phyloP scores from a whole-genome alignment of 805 yeast species.

The Priceomyces melissophilus region DNA sequence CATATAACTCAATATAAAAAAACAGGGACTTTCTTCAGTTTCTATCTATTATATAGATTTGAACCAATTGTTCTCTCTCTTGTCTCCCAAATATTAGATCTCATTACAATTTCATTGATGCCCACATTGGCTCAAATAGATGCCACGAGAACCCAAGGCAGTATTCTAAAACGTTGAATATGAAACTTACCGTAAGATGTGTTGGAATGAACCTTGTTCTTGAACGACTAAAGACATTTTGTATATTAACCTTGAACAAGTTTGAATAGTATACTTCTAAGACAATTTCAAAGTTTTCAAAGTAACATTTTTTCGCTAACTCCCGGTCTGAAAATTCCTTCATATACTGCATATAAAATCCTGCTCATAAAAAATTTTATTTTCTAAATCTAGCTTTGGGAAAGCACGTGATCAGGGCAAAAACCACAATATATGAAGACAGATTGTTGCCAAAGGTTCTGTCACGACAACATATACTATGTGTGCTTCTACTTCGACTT shows the following conservation, averaged over 20 bases:
- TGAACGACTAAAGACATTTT: slow-evolving; percentile 96
- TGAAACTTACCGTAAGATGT: slow-evolving; percentile 94
- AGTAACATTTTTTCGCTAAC: slow-evolving; percentile 1
- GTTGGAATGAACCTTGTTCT: slow-evolving; percentile 99
- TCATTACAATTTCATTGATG: slow-evolving; percentile 1
- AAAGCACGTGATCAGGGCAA: slow-evolving; percentile 1
- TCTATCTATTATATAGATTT: background rate
- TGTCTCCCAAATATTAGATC: background rate
- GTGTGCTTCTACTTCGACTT: too few species aligned
- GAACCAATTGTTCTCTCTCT: background rate
- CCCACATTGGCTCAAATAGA: background rate
- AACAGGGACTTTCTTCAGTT: too few species aligned
- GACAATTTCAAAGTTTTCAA: slow-evolving; percentile 3
- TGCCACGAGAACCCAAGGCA: too few species aligned
- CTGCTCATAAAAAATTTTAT: background rate
- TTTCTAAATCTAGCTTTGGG: too few species aligned
- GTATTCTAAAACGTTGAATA: background rate
- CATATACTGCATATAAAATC: background rate
- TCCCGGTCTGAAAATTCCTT: slow-evolving; percentile 1
- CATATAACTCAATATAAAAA: too few species aligned
- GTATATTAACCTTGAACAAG: slow-evolving; percentile 18
- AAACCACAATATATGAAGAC: background rate
- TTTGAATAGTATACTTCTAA: slow-evolving; percentile 3
- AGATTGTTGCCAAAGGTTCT: too few species aligned
- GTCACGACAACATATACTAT: too few species aligned